Evolutionary conservation across 1,139 yeast species (phyloP).

Genomic region (Pichia inconspicua): DNA sequence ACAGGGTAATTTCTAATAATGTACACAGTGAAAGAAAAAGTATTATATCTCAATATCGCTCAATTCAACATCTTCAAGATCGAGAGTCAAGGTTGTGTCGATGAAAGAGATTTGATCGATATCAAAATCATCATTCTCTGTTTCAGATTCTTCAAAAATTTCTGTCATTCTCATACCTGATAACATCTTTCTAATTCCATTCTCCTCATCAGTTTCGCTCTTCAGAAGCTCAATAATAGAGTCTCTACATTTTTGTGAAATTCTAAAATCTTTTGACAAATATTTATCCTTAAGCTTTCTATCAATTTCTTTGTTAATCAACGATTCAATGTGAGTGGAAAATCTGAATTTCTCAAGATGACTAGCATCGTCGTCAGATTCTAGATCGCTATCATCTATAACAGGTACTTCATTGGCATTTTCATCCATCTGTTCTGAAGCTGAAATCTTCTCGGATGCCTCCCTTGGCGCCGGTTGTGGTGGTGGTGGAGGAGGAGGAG

Average conservation of each 20-base stretch:
- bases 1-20: not conserved
- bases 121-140: not conserved
- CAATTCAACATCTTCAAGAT: not conserved
- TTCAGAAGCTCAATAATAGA: slow-evolving; percentile 5
- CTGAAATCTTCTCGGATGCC: not conserved
- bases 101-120: not conserved
- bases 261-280: not conserved
- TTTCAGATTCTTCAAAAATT: not conserved
- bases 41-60: not conserved
- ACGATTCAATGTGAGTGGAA: slow-evolving; percentile 4
- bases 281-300: not conserved
- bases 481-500: slow-evolving; percentile 14
- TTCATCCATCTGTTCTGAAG: not conserved
- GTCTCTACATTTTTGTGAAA: slow-evolving; percentile 3
- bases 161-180: not conserved
- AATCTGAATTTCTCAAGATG: slow-evolving; percentile 4
- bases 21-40: not conserved
- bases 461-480: slow-evolving; percentile 8
- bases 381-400: slow-evolving; percentile 6
- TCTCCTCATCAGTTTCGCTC: not conserved
- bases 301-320: not conserved
- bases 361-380: slow-evolving; percentile 4
- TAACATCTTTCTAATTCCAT: not conserved
- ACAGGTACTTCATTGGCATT: not conserved
- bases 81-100: not conserved